Evolutionary conservation across 306 rosid genomes (phyloP).

Genomic region (Prunus mira): DNA sequence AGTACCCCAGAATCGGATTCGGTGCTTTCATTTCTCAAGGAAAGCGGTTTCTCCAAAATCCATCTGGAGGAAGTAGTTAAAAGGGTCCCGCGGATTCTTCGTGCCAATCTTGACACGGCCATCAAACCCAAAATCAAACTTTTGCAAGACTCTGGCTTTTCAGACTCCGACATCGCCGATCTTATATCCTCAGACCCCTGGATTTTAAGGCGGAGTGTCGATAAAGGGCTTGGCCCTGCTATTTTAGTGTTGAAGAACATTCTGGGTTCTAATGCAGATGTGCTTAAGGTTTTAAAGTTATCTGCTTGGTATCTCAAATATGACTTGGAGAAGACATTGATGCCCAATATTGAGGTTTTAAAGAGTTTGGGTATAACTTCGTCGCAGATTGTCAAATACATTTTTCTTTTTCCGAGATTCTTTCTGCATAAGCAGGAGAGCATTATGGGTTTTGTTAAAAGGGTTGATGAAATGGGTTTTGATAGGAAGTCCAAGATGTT

Average conservation of each 20-base stretch:
- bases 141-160: slow-evolving; percentile 32
- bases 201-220: slow-evolving; percentile 15
- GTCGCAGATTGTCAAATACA: slow-evolving; percentile 8
- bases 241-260: slow-evolving; percentile 24
- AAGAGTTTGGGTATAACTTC: slow-evolving; percentile 24
- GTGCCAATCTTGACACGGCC: slow-evolving; percentile 11
- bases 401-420: slow-evolving; percentile 20
- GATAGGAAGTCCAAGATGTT: slow-evolving; percentile 30
- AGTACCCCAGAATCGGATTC: slow-evolving; percentile 12
- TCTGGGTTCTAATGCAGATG: slow-evolving; percentile 18
- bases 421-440: slow-evolving; percentile 22
- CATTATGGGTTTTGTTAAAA: slow-evolving; percentile 22
- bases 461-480: slow-evolving; percentile 32
- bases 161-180: slow-evolving; percentile 23
- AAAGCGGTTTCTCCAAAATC: slow-evolving; percentile 28
- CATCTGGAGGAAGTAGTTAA: slow-evolving; percentile 27
- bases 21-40: slow-evolving; percentile 19
- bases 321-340: slow-evolving; percentile 33
- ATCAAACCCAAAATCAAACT: slow-evolving; percentile 35
- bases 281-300: slow-evolving; percentile 24
- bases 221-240: slow-evolving; percentile 18
- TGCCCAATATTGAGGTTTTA: slow-evolving; percentile 29
- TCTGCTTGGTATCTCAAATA: slow-evolving; percentile 16
- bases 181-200: slow-evolving; percentile 30
- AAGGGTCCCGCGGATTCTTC: slow-evolving; percentile 14